A percentile compares a stretch with the other conserved stretches of the same genome.
Evolutionary conservation across 441 rosid species (phyloP).

Genomic region (Syzygium syzygioides): DNA sequence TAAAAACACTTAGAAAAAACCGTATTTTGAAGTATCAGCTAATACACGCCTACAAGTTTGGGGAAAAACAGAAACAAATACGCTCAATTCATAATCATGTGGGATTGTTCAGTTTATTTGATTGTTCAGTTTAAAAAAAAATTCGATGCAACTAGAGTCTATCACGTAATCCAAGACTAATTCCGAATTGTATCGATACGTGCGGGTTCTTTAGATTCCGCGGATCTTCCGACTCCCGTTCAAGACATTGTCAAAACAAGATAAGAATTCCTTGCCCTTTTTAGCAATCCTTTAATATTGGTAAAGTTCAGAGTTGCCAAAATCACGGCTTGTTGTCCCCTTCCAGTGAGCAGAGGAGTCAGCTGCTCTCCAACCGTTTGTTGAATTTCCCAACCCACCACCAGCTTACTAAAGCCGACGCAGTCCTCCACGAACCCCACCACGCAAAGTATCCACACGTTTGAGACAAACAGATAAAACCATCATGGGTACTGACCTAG

Average conservation of each 20-base stretch:
- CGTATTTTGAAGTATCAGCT: not conserved
- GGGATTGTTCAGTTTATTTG: not conserved
- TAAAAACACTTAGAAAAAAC: too few species aligned
- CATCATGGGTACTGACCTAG: not conserved
- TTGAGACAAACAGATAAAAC: not conserved
- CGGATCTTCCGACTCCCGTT: not conserved
- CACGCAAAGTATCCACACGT: not conserved
- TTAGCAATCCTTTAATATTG: not conserved
- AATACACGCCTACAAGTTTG: not conserved
- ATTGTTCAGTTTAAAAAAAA: too few species aligned
- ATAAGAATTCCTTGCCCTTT: not conserved
- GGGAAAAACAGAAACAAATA: too few species aligned
- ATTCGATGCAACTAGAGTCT: not conserved
- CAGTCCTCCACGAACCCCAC: not conserved
- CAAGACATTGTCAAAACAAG: not conserved
- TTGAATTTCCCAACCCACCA: not conserved
- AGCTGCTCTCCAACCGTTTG: not conserved
- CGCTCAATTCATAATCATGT: not conserved
- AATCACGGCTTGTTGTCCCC: not conserved
- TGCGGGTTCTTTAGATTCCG: not conserved
- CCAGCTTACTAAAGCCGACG: not conserved
- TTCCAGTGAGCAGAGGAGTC: not conserved
- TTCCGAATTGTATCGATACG: not conserved
- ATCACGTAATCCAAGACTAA: not conserved
- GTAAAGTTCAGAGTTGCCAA: not conserved